phyloP scores from a whole-genome alignment of 2,329 filamentous ascomycete genomes.

The Decorospora gaudefroyi region DNA sequence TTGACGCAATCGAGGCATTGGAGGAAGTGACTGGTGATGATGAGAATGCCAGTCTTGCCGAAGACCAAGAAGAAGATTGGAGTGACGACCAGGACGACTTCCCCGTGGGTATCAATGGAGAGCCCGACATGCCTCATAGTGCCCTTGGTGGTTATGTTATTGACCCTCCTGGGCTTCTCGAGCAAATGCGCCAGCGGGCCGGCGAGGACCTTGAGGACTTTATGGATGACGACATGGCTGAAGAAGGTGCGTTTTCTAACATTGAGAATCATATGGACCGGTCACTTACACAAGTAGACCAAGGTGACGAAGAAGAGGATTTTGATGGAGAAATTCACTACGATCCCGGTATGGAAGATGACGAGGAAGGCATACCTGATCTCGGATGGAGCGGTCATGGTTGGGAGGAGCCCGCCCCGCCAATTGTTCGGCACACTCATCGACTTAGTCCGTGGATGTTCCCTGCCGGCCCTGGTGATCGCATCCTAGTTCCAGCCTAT shows the following conservation, averaged over 20 bases:
- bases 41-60: constrained; percentile 52
- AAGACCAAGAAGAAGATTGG: constrained; percentile 48
- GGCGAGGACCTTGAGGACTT: constrained; percentile 57
- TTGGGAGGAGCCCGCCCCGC: constrained; percentile 53
- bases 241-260: constrained; percentile 59
- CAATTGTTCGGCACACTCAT: constrained; percentile 54
- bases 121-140: constrained; percentile 57
- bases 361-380: constrained; percentile 50
- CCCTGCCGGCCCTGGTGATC: constrained; percentile 57
- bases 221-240: constrained; percentile 62
- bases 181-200: constrained; percentile 46
- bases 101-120: constrained; percentile 53
- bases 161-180: constrained; percentile 47
- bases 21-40: constrained; percentile 56
- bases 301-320: constrained; percentile 70
- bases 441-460: constrained; percentile 65
- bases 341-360: constrained; percentile 56
- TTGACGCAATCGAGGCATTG: constrained; percentile 39
- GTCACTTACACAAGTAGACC: constrained; percentile 50
- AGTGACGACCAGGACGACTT: constrained; percentile 56
- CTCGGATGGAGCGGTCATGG: constrained; percentile 58
- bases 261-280: constrained; percentile 1
- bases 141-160: constrained; percentile 41
- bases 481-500: constrained; percentile 51
- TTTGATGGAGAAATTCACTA: constrained; percentile 67